Percentiles rank a stretch among this genome's conserved stretches.
Conservation (phyloP, 495 filamentous ascomycete genomes). For the Hypoxylon intermedium region DNA sequence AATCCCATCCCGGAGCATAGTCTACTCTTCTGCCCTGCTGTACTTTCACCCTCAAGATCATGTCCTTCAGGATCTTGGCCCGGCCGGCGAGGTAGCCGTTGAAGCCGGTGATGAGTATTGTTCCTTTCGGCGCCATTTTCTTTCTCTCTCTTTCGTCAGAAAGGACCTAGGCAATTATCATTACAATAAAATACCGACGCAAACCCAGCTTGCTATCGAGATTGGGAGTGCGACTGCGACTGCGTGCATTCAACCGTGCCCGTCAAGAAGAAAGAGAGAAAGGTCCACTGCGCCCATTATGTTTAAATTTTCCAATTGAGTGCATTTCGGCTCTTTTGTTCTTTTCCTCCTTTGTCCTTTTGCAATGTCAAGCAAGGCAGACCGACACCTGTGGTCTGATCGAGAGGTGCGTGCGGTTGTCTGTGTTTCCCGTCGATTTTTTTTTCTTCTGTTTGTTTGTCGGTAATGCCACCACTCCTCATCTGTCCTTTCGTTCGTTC, state of each 20-base stretch:
- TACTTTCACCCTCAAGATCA: no score
- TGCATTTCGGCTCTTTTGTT: neutral
- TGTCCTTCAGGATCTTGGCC: no score
- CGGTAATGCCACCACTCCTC: no score
- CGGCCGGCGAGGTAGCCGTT: constrained; percentile 48
- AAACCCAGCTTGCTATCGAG: constrained; percentile 20
- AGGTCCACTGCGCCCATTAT: constrained; percentile 9
- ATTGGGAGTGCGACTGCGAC: no score
- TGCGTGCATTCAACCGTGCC: neutral
- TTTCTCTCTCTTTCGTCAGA: no score
- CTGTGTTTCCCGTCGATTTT: neutral
- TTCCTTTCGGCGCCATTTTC: constrained; percentile 34
- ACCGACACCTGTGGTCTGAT: constrained; percentile 3
- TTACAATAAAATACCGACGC: constrained; percentile 3
- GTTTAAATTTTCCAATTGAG: constrained; percentile 5
- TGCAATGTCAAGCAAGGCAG: constrained; percentile 4
- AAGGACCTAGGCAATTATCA: constrained; percentile 3
- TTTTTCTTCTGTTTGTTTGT: no score
- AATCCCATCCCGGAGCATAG: no score
- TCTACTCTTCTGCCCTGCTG: no score
- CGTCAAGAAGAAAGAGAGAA: neutral
- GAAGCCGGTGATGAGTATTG: constrained; percentile 49
- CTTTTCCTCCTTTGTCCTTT: constrained; percentile 16
- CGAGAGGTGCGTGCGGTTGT: neutral
- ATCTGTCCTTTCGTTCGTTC: neutral